Evolutionary conservation across 225 moss, liverwort and hornwort genomes (phyloP).

Genomic region (Antitrichia curtipendula): DNA sequence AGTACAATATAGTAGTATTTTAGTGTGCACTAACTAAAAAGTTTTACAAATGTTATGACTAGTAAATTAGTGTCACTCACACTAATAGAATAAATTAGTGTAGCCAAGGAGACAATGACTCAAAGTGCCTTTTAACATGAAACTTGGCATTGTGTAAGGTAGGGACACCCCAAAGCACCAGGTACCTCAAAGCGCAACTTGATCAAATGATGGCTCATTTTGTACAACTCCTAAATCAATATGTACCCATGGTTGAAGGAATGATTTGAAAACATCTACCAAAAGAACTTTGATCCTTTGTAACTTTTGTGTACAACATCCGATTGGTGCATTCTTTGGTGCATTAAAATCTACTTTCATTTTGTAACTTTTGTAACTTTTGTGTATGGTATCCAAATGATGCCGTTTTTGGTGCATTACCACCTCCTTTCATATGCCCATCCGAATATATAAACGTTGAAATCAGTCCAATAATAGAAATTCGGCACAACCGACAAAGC

Average conservation of each 20-base stretch:
- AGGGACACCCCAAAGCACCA: background rate
- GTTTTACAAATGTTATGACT: background rate
- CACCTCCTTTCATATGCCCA: background rate
- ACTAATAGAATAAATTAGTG: background rate
- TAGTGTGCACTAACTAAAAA: accelerated
- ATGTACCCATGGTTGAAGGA: background rate
- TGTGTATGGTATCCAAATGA: background rate
- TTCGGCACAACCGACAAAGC: background rate
- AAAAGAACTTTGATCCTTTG: background rate
- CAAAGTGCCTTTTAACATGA: background rate
- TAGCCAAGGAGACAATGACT: background rate
- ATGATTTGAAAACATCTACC: background rate
- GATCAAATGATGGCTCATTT: background rate
- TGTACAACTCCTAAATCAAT: background rate
- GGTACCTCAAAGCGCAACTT: background rate
- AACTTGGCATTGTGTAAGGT: background rate
- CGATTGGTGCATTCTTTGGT: background rate
- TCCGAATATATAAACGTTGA: background rate
- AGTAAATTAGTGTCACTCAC: background rate
- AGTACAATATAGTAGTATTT: background rate
- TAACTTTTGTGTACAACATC: background rate
- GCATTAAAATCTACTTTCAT: background rate
- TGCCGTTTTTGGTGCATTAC: background rate
- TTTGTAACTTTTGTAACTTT: background rate
- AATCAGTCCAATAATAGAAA: background rate